Conservation (phyloP, 2,329 filamentous ascomycete species). For the Paramyrothecium roridum region DNA sequence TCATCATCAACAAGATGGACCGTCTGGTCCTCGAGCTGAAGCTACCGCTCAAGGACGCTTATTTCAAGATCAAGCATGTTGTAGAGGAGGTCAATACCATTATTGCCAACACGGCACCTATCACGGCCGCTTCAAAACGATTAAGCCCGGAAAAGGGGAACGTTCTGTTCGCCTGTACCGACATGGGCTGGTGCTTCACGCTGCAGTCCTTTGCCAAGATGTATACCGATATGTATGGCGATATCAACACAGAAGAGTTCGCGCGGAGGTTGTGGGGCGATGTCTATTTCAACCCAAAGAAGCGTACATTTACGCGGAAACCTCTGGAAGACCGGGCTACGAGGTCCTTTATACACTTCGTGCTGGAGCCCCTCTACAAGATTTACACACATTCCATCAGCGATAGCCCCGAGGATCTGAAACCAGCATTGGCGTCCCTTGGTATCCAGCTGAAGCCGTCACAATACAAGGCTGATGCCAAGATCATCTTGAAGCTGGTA, state of each 20-base stretch:
- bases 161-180: slow-evolving; percentile 91
- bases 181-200: slow-evolving; percentile 96
- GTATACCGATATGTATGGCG: slow-evolving; percentile 86
- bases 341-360: slow-evolving; percentile 88
- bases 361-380: slow-evolving; percentile 97
- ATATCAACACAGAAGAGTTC: slow-evolving; percentile 80
- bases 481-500: slow-evolving; percentile 80
- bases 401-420: slow-evolving; percentile 81
- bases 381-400: slow-evolving; percentile 93
- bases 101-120: slow-evolving; percentile 84
- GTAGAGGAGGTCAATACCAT: slow-evolving; percentile 96
- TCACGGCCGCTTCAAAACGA: slow-evolving; percentile 72
- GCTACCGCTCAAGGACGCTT: slow-evolving; percentile 89
- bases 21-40: slow-evolving; percentile 91
- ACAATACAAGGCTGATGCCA: slow-evolving; percentile 87
- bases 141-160: slow-evolving; percentile 96
- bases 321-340: slow-evolving; percentile 75
- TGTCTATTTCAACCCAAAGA: slow-evolving; percentile 90
- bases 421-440: slow-evolving; percentile 71
- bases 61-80: slow-evolving; percentile 99
- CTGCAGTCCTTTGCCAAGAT: slow-evolving; percentile 91
- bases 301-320: slow-evolving; percentile 89
- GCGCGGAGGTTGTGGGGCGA: slow-evolving; percentile 89
- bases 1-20: slow-evolving; percentile 98
- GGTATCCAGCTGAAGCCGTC: slow-evolving; percentile 88